Conservation (phyloP, 192 early-diverging fungal genomes). For the Entomortierella chlamydospora region DNA sequence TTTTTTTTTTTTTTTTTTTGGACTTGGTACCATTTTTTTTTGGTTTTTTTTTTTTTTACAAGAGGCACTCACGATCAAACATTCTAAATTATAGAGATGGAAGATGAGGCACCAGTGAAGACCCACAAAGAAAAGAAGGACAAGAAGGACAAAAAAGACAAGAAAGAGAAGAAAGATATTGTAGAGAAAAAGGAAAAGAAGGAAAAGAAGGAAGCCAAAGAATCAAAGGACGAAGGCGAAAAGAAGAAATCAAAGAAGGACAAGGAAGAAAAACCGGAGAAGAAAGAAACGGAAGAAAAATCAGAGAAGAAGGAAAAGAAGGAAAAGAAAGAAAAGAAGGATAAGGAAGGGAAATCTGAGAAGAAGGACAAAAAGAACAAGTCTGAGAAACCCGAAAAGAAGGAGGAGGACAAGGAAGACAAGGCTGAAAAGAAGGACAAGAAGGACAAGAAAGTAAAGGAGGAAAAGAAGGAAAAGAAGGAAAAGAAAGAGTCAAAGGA, state of each 20-base stretch:
- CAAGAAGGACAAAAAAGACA: neutral
- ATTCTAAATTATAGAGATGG: constrained; percentile 10
- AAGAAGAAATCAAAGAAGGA: constrained; percentile 4
- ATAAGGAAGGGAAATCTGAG: constrained; percentile 5
- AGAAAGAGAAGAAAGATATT: neutral
- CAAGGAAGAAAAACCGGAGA: neutral
- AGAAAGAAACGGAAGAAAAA: constrained; percentile 22
- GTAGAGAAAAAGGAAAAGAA: constrained; percentile 16
- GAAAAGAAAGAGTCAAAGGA: constrained; percentile 54
- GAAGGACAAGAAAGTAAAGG: constrained; percentile 42
- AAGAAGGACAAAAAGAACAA: constrained; percentile 23
- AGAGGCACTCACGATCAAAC: no score
- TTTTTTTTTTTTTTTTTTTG: no score
- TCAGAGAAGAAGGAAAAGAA: constrained; percentile 25
- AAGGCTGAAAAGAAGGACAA: constrained; percentile 53
- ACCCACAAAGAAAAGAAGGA: constrained; percentile 1
- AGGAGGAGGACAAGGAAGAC: constrained; percentile 31
- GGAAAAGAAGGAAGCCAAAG: constrained; percentile 20
- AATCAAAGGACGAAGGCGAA: neutral
- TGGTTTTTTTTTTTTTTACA: no score
- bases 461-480: constrained; percentile 25
- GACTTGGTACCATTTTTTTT: no score
- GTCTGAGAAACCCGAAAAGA: constrained; percentile 18
- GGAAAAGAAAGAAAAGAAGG: constrained; percentile 18
- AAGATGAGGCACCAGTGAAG: neutral